phyloP scores from a whole-genome alignment of 1,284 basidiomycete genomes.

The Ustilago bromivora region DNA sequence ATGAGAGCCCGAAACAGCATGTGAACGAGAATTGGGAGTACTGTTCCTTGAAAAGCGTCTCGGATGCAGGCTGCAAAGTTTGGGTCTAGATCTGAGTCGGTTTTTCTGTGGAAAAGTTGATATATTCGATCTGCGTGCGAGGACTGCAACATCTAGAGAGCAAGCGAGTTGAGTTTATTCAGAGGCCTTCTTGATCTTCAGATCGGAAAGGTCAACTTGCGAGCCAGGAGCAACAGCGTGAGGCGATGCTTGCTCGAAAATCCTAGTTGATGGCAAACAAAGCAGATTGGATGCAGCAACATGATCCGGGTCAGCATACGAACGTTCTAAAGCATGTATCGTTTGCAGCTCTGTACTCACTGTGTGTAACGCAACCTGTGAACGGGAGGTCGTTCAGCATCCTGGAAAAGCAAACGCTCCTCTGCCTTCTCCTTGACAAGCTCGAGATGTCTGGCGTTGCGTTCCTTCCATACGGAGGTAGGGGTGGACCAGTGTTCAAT shows the following conservation, averaged over 20 bases:
- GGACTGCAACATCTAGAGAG: constrained; percentile 8
- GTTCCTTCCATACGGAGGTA: constrained; percentile 50
- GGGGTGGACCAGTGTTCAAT: constrained; percentile 58
- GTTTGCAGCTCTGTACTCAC: constrained; percentile 36
- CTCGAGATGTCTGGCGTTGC: constrained; percentile 54
- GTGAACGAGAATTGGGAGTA: not conserved
- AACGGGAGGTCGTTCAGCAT: constrained; percentile 62
- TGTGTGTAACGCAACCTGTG: constrained; percentile 55
- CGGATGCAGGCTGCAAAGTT: not conserved
- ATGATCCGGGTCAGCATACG: not conserved
- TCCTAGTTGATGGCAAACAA: constrained; percentile 23
- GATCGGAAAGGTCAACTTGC: constrained; percentile 61
- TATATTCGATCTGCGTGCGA: constrained; percentile 21
- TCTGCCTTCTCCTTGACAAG: constrained; percentile 56
- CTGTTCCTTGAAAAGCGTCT: not conserved
- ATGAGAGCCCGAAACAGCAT: not conserved
- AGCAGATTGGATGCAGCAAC: not conserved
- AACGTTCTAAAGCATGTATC: not conserved
- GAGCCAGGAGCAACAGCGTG: constrained; percentile 53
- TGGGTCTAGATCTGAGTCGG: not conserved
- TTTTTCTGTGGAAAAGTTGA: constrained; percentile 9
- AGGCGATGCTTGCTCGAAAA: constrained; percentile 64
- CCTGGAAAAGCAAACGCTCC: constrained; percentile 59
- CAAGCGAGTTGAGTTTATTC: constrained; percentile 23
- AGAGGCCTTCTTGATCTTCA: constrained; percentile 60